Percentiles rank a stretch among this genome's conserved stretches.
Evolutionary conservation across 306 rosid species (phyloP).

Genomic region (Ziziphus jujuba): DNA sequence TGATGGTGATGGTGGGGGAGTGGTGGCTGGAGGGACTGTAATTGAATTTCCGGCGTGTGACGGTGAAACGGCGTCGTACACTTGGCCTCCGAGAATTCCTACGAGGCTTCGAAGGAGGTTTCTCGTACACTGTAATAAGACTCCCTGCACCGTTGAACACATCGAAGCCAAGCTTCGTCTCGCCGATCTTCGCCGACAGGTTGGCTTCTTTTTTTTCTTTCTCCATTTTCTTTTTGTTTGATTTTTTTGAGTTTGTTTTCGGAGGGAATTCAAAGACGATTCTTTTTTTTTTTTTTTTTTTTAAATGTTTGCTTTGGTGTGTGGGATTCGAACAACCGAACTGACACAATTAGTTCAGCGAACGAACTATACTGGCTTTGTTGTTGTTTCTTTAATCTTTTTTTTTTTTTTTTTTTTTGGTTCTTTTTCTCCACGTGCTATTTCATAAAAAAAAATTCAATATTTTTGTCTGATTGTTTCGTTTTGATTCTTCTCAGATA

Average conservation of each 20-base stretch:
- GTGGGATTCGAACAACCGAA: constrained; percentile 3
- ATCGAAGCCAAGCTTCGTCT: constrained; percentile 82
- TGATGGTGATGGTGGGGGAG: constrained; percentile 40
- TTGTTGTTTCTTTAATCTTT: neutral
- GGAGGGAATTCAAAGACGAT: constrained; percentile 35
- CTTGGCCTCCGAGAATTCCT: constrained; percentile 68
- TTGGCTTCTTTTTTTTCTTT: constrained; percentile 8
- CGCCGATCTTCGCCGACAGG: constrained; percentile 97
- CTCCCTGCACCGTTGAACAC: constrained; percentile 73
- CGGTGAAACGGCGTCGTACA: constrained; percentile 44
- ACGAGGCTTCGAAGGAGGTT: constrained; percentile 72
- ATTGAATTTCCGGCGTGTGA: constrained; percentile 49
- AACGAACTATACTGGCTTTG: neutral
- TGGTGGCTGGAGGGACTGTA: constrained; percentile 40
- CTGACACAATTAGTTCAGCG: constrained; percentile 1
- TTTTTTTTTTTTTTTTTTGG: neutral
- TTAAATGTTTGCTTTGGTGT: neutral
- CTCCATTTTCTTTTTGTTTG: neutral
- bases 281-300: constrained; percentile 1
- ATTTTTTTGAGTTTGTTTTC: constrained; percentile 28
- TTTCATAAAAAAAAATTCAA: neutral
- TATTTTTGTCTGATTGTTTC: neutral
- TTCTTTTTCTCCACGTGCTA: neutral
- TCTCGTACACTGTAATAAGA: constrained; percentile 63
- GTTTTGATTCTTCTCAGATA: neutral